Evolutionary conservation across 2,329 filamentous ascomycete genomes (phyloP).

Genomic region (Aspergillus sp.): DNA sequence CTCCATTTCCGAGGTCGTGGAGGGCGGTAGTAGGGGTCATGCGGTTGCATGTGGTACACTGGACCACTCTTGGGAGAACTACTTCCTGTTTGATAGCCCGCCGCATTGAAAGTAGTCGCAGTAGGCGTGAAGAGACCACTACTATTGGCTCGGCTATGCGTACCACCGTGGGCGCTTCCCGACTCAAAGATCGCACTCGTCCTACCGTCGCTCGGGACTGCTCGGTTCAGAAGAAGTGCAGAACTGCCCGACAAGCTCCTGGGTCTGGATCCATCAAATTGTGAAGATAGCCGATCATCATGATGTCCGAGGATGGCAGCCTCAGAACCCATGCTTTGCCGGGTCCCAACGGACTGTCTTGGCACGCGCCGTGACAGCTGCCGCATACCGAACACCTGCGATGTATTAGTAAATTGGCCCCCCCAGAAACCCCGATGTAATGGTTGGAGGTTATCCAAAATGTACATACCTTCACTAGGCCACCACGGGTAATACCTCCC

Average conservation of each 20-base stretch:
- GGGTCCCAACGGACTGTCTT: conserved; percentile 62
- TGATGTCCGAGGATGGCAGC: conserved; percentile 75
- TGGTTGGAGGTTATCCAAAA: neutral
- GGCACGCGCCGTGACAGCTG: conserved; percentile 75
- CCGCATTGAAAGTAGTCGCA: conserved; percentile 63
- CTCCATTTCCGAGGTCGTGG: conserved; percentile 70
- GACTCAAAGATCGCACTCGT: conserved; percentile 56
- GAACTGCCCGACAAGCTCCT: conserved; percentile 63
- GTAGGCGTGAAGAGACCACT: conserved; percentile 67
- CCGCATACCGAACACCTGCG: conserved; percentile 77
- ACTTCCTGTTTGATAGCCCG: conserved; percentile 48
- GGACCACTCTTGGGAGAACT: conserved; percentile 42
- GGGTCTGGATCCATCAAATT: conserved; percentile 53
- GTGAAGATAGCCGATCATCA: conserved; percentile 61
- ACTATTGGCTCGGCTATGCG: conserved; percentile 55
- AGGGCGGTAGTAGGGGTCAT: conserved; percentile 86
- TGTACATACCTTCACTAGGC: conserved; percentile 67
- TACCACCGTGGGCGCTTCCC: conserved; percentile 46
- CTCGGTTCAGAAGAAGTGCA: conserved; percentile 58
- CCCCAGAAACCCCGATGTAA: too few relatives aligned
- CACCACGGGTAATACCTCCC: conserved; percentile 69
- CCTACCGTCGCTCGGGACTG: conserved; percentile 44
- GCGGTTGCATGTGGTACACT: conserved; percentile 48
- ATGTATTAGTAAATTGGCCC: neutral
- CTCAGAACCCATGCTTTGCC: conserved; percentile 79